Evolutionary conservation across 805 yeast species (phyloP), one percentile per base, ranked within the genome.

Genomic region (Saturnispora galanensis): DNA sequence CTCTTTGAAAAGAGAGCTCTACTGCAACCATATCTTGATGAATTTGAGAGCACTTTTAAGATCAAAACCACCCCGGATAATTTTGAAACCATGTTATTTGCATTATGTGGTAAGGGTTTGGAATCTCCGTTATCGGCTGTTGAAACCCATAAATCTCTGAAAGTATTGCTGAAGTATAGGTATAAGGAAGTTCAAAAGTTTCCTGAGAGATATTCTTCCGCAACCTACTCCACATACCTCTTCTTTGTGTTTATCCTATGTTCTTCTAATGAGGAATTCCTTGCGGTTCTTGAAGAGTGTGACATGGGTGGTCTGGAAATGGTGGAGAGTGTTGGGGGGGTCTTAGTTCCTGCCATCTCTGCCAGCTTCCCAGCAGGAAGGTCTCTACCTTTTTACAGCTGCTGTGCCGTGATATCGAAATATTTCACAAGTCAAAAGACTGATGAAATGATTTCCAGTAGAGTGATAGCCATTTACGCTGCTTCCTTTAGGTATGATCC

Each of bases 51-150:
- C 0, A 16, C 59, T 10, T 66, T 66, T 47, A 67, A 63, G 3
- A 54, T 75, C 7, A 52, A 52, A 9, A 59, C 79, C 45, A 63
- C 66, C 1, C 57, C 56, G 30, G 63, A 63, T 2, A 79, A 74
- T 53, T 70, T 81, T 50, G 77, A 80, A 45, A 67, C 69, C 28
- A 66, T 76, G 15, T 56, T 81, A 31, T 57, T 76, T 29, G 64
- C 67, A 37, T 54, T 73, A 16, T 60, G 76, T 15, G 65, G 74
- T 4, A 78, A 73, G 54, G 90, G 89, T 0, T 58, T 81, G 35
- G 71, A 74, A 32, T 60, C 76, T 8, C 77, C 86, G 7, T 77
- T 74, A 45, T 67, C 80, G 16, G 73, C 71, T 46, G 70, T 68
- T 9, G 62, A 69, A 2, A 72, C 84, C 0, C 55, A 75, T 31